Evolutionary conservation across 176 grass and related monocot genomes (phyloP), one percentile per base, ranked within the genome.

Genomic region (Carex myosuroides): DNA sequence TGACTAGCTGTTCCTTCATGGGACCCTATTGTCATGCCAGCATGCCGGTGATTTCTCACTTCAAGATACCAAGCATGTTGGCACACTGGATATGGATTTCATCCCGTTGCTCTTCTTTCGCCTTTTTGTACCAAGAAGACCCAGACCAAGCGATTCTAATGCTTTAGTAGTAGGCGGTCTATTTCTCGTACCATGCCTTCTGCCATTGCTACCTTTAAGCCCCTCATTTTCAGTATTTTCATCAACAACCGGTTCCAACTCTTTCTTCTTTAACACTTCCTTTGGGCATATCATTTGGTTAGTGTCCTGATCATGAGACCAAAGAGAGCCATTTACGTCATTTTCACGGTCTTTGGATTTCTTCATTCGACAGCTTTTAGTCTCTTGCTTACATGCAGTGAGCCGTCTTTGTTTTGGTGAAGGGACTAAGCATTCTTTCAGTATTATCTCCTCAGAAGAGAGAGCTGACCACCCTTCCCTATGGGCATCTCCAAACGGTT

Each of bases 121-220:
- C 30, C 6, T 39, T 10, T 39, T n/a, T 16, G 16, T 70, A 70
- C 67, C 37, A 20, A 70, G 67, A 70, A 42, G 67, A 11, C 37
- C 67, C 17, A 70, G 18, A 70, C 37, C 67, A 7, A 42, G 32
- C 20, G 67, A 70, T 4, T 98, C 92, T 35, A 98, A 82, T 79
- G 87, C 95, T 86, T 89, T 90, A 53, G 90, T 72, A 62, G 95
- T 94, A 84, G 89, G 92, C 12, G 86, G 92, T 39, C 95, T 86
- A 69, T 81, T 98, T 87, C 95, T 93, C 39, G 87, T 92, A 79
- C 95, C 87, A 60, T 94, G 92, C 79, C 95, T 92, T 87, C 95
- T 84, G 64, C 83, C 84, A 83, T 86, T 97, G 46, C 64, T 82
- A 76, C 83, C 87, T 89, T 64, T 41, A 71, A 89, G 83, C 86